Conservation (phyloP, 1,139 yeast genomes). For the Protomyces arabidopsidicola region DNA sequence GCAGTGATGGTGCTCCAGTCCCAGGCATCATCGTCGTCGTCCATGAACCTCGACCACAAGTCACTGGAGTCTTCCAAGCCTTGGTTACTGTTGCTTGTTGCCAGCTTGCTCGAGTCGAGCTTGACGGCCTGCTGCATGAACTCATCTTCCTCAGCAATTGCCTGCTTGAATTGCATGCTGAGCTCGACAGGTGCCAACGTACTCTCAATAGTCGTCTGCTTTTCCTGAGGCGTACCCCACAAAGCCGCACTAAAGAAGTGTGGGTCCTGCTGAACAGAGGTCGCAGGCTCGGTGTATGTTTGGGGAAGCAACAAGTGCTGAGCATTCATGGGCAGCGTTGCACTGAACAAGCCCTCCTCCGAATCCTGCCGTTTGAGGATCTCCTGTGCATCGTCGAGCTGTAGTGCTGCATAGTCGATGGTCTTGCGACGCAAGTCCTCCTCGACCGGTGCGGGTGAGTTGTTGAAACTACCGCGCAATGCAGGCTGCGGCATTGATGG, state of each 20-base stretch:
- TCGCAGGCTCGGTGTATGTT: neutral
- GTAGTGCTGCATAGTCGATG: slow-evolving; percentile 7
- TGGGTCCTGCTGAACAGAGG: neutral
- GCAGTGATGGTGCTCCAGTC: neutral
- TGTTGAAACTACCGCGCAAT: neutral
- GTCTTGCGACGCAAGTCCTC: slow-evolving; percentile 6
- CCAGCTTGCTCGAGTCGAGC: neutral
- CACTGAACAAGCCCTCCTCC: slow-evolving; percentile 4
- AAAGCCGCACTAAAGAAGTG: neutral
- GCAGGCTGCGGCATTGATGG: slow-evolving; percentile 23
- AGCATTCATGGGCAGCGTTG: slow-evolving; percentile 14
- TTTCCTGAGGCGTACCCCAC: neutral
- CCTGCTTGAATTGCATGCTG: neutral
- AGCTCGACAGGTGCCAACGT: neutral
- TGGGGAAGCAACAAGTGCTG: slow-evolving; percentile 14
- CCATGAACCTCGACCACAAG: neutral
- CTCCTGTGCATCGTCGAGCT: neutral
- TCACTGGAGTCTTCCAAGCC: neutral
- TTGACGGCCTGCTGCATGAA: neutral
- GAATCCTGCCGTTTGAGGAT: neutral
- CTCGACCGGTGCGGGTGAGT: neutral
- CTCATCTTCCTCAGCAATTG: neutral
- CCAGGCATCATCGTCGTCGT: neutral
- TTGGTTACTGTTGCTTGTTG: too few relatives aligned
- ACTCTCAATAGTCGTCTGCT: neutral